Evolutionary conservation across 441 rosid genomes (phyloP).

Genomic region (Populus hybrid): DNA sequence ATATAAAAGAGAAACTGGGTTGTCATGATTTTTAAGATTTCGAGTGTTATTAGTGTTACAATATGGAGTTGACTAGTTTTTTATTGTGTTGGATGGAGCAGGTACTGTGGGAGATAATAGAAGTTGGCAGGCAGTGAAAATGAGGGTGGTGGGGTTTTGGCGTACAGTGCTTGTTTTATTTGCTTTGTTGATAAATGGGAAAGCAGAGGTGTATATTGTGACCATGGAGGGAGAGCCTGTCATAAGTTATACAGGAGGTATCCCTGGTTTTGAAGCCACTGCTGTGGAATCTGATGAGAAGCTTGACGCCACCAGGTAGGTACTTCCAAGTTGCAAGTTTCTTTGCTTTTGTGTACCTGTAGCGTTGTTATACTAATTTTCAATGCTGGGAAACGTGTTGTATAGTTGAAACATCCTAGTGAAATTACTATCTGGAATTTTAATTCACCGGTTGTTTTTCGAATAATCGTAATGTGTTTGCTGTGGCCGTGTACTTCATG

Average conservation of each 20-base stretch:
- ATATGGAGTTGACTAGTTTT: constrained; percentile 7
- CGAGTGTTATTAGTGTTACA: neutral
- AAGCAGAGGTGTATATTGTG: constrained; percentile 80
- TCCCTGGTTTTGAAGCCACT: constrained; percentile 85
- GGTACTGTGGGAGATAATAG: constrained; percentile 26
- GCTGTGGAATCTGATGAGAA: constrained; percentile 79
- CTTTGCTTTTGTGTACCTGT: neutral
- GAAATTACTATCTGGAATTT: neutral
- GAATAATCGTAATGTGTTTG: neutral
- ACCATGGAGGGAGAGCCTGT: constrained; percentile 93
- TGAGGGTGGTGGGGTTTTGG: constrained; percentile 33
- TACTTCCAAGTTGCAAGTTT: neutral
- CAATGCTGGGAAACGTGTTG: neutral
- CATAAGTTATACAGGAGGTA: constrained; percentile 82
- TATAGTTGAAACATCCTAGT: neutral
- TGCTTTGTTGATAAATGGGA: constrained; percentile 36
- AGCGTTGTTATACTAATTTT: neutral
- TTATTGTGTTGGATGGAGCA: constrained; percentile 25
- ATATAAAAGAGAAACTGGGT: neutral
- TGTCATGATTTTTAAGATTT: neutral
- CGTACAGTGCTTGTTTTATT: constrained; percentile 32
- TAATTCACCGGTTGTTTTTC: neutral
- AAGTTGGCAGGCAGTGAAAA: constrained; percentile 29
- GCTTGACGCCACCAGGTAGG: constrained; percentile 76
- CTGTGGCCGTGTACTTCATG: neutral